Evolutionary conservation across 805 yeast genomes (phyloP), one percentile per base, ranked within the genome.

Genomic region (Lipomyces orientalis): DNA sequence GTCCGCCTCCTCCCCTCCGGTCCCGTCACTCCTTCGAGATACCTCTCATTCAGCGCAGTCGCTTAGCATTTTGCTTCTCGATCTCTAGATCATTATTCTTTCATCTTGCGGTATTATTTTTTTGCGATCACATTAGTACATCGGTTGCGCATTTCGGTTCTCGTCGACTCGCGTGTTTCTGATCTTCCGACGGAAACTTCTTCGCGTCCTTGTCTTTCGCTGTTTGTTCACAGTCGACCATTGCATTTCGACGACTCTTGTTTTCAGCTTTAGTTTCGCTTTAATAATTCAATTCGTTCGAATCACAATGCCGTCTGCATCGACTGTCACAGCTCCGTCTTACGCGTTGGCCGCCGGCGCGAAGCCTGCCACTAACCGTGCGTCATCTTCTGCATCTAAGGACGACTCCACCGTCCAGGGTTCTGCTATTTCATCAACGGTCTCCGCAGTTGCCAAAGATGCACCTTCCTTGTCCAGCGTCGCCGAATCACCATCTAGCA

Each of bases 351-450:
- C 70, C n/a, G 72, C 72, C n/a, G 71, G 72, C 16, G 71, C 69
- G 25, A 71, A 71, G 66, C 72, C 76, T 16, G 69, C 72, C 19
- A 67, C 77, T 12, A 60, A 43, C 68, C 75, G 33, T 68, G 67
- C 68, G 71, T 73, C 61, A 49, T 67, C 55, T 52, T 14, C 34
- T 8, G n/a, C 55, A 7, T 72, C 54, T 68, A 67, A 69, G 54
- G 62, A 61, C 31, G 59, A 60, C 55, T 33, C 43, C 10, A 19
- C 65, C 29, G 54, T 35, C 29, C 19, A 22, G 35, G 49, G 61
- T 33, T 22, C 34, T 22, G 16, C 59, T n/a, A 51, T 25, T 37
- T 9, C 67, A 34, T 52, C 55, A 16, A n/a, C 66, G 8, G 62
- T 54, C 43, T 33, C 62, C 54, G 34, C 71, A 35, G 39, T 72